Conservation (phyloP, 768 basidiomycete genomes). For the Panellus pusillus region DNA sequence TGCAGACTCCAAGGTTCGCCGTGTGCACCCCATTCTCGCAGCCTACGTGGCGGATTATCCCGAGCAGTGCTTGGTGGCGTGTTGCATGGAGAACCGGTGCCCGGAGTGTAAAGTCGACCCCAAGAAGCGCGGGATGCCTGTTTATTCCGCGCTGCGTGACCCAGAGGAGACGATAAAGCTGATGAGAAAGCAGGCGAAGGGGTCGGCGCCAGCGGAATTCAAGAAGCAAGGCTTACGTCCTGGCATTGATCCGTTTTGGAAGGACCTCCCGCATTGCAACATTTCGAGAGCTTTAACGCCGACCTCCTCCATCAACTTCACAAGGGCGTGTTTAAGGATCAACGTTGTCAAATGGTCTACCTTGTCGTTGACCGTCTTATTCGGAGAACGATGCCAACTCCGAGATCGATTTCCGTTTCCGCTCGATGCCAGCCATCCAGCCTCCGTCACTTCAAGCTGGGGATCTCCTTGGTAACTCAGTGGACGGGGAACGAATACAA, state of each 20-base stretch:
- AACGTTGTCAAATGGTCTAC: constrained; percentile 38
- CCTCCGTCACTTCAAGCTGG: constrained; percentile 34
- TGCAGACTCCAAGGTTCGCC: constrained; percentile 2
- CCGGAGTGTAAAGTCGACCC: neutral
- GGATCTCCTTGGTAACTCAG: constrained; percentile 34
- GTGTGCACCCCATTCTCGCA: constrained; percentile 12
- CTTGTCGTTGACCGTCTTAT: constrained; percentile 1
- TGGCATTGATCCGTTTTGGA: constrained; percentile 42
- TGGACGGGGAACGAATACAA: constrained; percentile 39
- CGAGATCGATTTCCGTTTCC: constrained; percentile 38
- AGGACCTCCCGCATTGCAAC: constrained; percentile 36
- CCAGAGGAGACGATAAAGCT: constrained; percentile 12
- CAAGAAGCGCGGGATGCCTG: constrained; percentile 20
- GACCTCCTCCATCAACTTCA: constrained; percentile 51
- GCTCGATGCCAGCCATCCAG: constrained; percentile 30
- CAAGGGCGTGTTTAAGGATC: constrained; percentile 50
- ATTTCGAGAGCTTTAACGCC: constrained; percentile 37
- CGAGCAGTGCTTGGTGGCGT: constrained; percentile 10
- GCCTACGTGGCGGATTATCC: constrained; percentile 17
- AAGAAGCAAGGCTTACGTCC: constrained; percentile 15
- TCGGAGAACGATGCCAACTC: constrained; percentile 9
- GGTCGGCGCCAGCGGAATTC: constrained; percentile 14
- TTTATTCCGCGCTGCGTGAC: constrained; percentile 3
- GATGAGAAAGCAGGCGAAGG: constrained; percentile 20
- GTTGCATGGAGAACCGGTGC: constrained; percentile 18